A percentile compares a stretch with the other conserved stretches of the same genome.
These are phyloP conservation scores for Eucalyptus regnans DNA, from an alignment of 345 rosid genomes.

Conservation along the genomic window DNA sequence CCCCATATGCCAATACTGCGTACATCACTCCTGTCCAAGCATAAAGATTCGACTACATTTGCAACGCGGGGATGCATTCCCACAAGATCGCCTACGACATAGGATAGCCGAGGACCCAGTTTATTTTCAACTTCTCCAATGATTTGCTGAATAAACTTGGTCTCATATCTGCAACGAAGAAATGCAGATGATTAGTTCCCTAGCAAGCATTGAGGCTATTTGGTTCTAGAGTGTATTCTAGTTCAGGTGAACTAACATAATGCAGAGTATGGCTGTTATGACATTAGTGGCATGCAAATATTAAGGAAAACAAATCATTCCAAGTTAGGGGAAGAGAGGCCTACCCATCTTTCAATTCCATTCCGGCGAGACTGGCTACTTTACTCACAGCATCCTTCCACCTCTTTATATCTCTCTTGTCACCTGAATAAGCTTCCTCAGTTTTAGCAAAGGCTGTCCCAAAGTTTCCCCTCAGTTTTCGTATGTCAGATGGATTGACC, in stretches of 20 bases:
- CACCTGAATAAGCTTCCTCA: neutral
- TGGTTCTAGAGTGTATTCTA: neutral
- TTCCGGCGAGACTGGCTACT: neutral
- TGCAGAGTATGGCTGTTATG: accelerated
- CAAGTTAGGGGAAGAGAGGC: neutral
- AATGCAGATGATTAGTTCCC: neutral
- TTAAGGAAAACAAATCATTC: neutral
- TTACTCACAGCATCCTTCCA: neutral
- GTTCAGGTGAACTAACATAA: neutral
- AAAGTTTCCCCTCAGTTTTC: neutral
- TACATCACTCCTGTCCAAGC: accelerated
- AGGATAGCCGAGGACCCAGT: neutral
- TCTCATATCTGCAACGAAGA: neutral
- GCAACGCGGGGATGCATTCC: neutral
- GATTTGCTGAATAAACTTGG: neutral
- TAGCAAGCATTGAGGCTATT: accelerated
- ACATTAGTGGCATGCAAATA: neutral
- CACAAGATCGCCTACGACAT: neutral
- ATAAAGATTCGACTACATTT: accelerated
- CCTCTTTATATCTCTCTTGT: neutral
- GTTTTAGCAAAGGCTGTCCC: neutral
- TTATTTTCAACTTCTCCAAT: neutral
- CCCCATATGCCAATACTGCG: neutral
- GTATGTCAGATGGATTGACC: neutral
- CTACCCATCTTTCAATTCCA: neutral